Conservation (phyloP, 257 asterid genomes). For the Solanum megistacrolobum region DNA sequence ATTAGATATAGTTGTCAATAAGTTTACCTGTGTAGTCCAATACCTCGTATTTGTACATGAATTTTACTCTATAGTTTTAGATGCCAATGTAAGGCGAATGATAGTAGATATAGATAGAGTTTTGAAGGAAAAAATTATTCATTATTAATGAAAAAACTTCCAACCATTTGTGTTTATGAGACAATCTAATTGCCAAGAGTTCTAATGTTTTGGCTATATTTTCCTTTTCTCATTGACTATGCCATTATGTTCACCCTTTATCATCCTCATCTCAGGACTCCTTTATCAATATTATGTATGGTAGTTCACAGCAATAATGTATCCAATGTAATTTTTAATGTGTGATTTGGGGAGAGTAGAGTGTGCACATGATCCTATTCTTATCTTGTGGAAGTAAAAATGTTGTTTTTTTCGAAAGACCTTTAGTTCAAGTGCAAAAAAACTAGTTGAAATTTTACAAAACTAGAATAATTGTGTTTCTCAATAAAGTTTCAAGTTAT, state of each 20-base stretch:
- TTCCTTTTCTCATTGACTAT: neutral
- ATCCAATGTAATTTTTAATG: neutral
- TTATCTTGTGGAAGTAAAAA: neutral
- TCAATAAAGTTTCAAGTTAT: too few species aligned
- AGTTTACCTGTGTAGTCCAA: neutral
- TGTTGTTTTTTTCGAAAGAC: neutral
- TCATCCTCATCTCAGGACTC: neutral
- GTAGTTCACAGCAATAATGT: neutral
- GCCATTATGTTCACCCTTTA: neutral
- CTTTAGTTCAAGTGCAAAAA: neutral
- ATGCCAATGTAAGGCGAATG: neutral
- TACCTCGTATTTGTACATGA: neutral
- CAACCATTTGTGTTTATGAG: neutral
- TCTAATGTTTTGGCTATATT: neutral
- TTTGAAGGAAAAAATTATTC: neutral
- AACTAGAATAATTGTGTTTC: neutral
- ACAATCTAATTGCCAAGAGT: neutral
- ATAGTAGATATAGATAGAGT: neutral
- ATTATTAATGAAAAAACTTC: neutral
- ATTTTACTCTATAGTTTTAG: neutral
- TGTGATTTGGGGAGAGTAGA: neutral
- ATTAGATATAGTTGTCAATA: neutral
- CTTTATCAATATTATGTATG: neutral
- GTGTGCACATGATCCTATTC: neutral
- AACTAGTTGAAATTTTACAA: too few species aligned